These are phyloP conservation scores for Geotrichum carabidarum DNA, from an alignment of 1,139 yeast genomes.

Conservation along the genomic window DNA sequence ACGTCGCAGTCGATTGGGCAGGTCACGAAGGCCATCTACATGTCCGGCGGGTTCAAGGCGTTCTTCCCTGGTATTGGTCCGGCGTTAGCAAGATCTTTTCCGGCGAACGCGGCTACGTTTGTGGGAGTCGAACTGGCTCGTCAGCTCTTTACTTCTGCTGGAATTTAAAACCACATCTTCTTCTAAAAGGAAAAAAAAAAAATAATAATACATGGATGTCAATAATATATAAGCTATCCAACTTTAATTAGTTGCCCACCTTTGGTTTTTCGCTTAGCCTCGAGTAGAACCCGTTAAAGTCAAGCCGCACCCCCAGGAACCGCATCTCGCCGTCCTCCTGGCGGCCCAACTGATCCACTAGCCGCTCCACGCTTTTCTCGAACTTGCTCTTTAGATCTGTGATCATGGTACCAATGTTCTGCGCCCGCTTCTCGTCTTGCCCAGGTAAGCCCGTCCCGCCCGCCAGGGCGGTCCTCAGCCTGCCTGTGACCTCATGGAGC, in stretches of 20 bases:
- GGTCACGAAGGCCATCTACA: slow-evolving; percentile 59
- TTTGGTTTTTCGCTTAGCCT: slow-evolving; percentile 3
- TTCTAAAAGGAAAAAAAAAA: not conserved
- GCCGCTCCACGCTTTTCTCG: slow-evolving; percentile 26
- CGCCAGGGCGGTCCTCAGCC: slow-evolving; percentile 5
- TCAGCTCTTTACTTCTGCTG: slow-evolving; percentile 46
- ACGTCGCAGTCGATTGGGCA: slow-evolving; percentile 54
- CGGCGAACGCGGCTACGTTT: slow-evolving; percentile 97
- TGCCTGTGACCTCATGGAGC: slow-evolving; percentile 25
- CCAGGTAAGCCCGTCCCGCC: slow-evolving; percentile 8
- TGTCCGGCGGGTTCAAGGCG: slow-evolving; percentile 77
- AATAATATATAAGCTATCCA: slow-evolving; percentile 5
- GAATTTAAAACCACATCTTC: slow-evolving; percentile 15
- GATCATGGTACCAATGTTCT: slow-evolving; percentile 20
- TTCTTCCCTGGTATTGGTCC: slow-evolving; percentile 98
- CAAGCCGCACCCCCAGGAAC: slow-evolving; percentile 38
- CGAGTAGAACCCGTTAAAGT: slow-evolving; percentile 37
- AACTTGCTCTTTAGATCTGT: slow-evolving; percentile 24
- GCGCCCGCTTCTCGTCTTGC: slow-evolving; percentile 17
- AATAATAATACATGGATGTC: not conserved
- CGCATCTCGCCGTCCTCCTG: slow-evolving; percentile 38
- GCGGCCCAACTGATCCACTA: slow-evolving; percentile 31
- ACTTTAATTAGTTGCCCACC: not conserved
- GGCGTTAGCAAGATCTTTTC: slow-evolving; percentile 89
- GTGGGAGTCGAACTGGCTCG: slow-evolving; percentile 90